phyloP scores from a whole-genome alignment of 495 filamentous ascomycete genomes.

The Penicillium bialowiezense region DNA sequence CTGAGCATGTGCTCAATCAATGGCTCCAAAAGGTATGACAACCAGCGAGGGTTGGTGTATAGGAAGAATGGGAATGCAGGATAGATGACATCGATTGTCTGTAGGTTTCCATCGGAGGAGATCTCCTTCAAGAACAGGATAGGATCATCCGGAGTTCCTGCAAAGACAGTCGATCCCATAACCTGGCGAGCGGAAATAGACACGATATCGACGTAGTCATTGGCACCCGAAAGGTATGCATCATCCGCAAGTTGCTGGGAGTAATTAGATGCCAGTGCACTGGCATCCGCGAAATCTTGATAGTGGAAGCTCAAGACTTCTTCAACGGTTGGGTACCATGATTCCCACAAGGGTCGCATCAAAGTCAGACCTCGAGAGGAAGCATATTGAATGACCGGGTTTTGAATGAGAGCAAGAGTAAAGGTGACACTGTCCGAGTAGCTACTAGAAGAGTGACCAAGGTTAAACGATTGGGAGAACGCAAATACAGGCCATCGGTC shows the following conservation, averaged over 20 bases:
- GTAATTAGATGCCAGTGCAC: conserved; percentile 68
- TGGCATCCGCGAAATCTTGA: conserved; percentile 63
- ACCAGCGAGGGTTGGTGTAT: conserved; percentile 90
- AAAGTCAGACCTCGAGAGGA: conserved; percentile 72
- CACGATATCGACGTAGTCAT: conserved; percentile 71
- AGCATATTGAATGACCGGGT: conserved; percentile 84
- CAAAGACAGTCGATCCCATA: conserved; percentile 83
- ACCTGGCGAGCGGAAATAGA: conserved; percentile 88
- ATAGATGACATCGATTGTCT: conserved; percentile 97
- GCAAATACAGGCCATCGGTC: conserved; percentile 90
- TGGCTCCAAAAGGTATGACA: conserved; percentile 86
- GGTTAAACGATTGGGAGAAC: conserved; percentile 77
- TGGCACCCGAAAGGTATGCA: conserved; percentile 55
- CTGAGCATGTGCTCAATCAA: conserved; percentile 87
- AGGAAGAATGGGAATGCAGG: conserved; percentile 92
- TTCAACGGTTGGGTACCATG: conserved; percentile 63
- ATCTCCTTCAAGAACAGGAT: conserved; percentile 95
- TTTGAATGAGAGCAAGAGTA: conserved; percentile 79
- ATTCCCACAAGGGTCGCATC: conserved; percentile 87
- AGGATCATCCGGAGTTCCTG: conserved; percentile 79
- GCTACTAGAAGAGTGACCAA: conserved; percentile 25
- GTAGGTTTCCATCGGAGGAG: conserved; percentile 89
- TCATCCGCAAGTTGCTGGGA: conserved; percentile 74
- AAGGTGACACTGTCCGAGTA: conserved; percentile 61
- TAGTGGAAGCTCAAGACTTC: conserved; percentile 74